Conservation (phyloP, 225 moss, liverwort and hornwort genomes). For the Physcomitrellopsis africana region DNA sequence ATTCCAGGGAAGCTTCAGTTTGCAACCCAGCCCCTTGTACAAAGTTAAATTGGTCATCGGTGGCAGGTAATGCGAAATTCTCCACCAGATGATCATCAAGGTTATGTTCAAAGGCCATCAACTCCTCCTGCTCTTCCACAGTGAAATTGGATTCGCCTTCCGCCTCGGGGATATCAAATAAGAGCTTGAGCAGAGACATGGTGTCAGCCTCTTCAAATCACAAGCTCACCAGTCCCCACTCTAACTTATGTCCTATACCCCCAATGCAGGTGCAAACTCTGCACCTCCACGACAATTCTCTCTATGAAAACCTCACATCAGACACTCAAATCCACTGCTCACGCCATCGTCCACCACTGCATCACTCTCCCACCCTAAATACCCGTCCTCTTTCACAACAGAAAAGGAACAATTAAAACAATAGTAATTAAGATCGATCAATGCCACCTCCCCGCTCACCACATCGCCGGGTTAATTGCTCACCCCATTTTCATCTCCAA, state of each 20-base stretch:
- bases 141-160: constrained; percentile 66
- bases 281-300: constrained; percentile 16
- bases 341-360: neutral
- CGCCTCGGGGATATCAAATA: constrained; percentile 62
- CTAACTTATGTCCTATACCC: constrained; percentile 32
- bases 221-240: constrained; percentile 19
- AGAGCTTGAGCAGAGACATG: constrained; percentile 70
- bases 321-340: constrained; percentile 10
- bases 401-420: neutral
- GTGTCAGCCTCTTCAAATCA: neutral
- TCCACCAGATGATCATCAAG: constrained; percentile 52
- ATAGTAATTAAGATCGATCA: too few relatives aligned
- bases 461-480: neutral
- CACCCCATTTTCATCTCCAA: neutral
- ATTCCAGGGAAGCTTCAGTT: constrained; percentile 25
- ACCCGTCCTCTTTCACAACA: constrained; percentile 10
- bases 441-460: neutral
- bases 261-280: constrained; percentile 34
- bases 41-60: constrained; percentile 27
- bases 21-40: constrained; percentile 19
- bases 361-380: neutral
- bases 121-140: constrained; percentile 62
- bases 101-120: constrained; percentile 67
- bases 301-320: constrained; percentile 29
- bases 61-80: constrained; percentile 36